Conservation (phyloP, 305 asterid species). For the Solanum hybrid region DNA sequence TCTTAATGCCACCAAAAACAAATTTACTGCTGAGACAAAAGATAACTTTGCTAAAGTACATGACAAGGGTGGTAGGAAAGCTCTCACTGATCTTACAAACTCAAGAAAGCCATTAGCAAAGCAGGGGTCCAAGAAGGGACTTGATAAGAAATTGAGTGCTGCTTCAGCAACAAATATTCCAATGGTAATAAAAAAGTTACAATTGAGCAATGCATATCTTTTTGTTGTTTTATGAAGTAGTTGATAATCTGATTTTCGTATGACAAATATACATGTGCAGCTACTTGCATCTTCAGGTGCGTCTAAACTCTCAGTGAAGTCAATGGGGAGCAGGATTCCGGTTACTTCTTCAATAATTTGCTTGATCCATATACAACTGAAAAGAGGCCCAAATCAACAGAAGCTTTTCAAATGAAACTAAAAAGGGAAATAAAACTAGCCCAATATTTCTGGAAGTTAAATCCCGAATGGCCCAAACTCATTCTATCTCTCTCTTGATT, state of each 20-base stretch:
- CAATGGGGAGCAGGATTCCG: conserved; percentile 21
- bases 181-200: conserved; percentile 12
- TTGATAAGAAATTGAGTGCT: conserved; percentile 25
- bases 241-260: neutral
- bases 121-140: conserved; percentile 23
- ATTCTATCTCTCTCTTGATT: too few species aligned
- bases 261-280: neutral
- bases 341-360: neutral
- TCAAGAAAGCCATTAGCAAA: conserved; percentile 39
- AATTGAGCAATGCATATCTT: neutral
- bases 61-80: conserved; percentile 59
- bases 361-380: neutral
- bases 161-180: conserved; percentile 19
- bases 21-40: neutral
- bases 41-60: conserved; percentile 25
- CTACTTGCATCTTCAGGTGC: conserved; percentile 21
- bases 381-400: too few species aligned
- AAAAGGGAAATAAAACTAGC: too few species aligned
- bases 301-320: conserved; percentile 13
- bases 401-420: too few species aligned
- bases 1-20: conserved; percentile 20
- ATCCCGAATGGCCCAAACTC: too few species aligned
- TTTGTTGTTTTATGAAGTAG: neutral
- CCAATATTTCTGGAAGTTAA: too few species aligned
- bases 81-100: conserved; percentile 67